Evolutionary conservation across 2,329 filamentous ascomycete genomes (phyloP), one percentile per base, ranked within the genome.

Genomic region (Colletotrichum navitas): DNA sequence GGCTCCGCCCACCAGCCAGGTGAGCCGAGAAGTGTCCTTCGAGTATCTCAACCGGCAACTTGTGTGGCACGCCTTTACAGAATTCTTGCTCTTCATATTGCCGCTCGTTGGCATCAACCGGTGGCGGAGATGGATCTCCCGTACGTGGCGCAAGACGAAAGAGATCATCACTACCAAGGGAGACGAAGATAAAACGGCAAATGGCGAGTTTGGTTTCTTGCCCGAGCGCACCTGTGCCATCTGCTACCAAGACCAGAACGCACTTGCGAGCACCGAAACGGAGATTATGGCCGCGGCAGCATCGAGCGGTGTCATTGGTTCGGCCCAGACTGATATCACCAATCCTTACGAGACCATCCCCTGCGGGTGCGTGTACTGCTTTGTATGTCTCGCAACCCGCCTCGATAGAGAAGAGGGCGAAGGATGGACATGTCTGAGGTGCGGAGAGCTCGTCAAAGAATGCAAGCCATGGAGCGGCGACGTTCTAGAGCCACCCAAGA

Each of bases 41-140:
- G 96, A 99, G 82, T 98, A 98, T 78, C 89, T 98, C 61, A 99
- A 99, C 80, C 91, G 96, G 59, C 96, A 99, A 83, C 90, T 99
- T 14, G 96, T 99, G 47, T 99, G 96, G 96, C 96, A 99, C 82
- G 96, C 96, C n/a, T 97, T 99, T 78, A 99, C 96, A 34, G 96
- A 99, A 80, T 99, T 99, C 77, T 86, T 99, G n/a, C 88, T 99
- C 41, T 99, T 98, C 80, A 89, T 98, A 24, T 87, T 99, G n/a
- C 96, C 96, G 0, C 88, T 99, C n/a, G 93, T 99, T 52, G 96
- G 96, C 63, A 95, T 99, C 76, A 92, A 93, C 77, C 90, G 94
- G 75, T 99, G 96, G 96, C 90, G 94, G 69, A 89, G 95, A 75
- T 97, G 95, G 92, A 85, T 98, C n/a, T 87, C 89, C 26, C 89